Conservation (phyloP, 2,329 filamentous ascomycete genomes). For the Bimuria novae-zelandiae region DNA sequence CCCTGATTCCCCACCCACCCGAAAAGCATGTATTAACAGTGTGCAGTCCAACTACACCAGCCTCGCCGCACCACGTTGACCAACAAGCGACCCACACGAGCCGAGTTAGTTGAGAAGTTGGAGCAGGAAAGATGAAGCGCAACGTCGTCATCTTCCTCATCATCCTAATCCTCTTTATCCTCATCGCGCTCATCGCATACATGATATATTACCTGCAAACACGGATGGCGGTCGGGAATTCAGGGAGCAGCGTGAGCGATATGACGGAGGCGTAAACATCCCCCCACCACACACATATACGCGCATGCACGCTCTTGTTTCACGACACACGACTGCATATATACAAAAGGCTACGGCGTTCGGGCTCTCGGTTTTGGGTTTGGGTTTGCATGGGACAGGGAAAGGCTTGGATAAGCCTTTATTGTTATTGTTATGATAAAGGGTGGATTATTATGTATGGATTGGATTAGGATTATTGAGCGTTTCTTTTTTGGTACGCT, state of each 20-base stretch:
- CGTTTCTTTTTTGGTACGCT: conserved; percentile 2
- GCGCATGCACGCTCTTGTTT: no score
- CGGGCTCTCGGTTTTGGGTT: not conserved
- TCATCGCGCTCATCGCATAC: conserved; percentile 55
- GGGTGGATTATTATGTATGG: not conserved
- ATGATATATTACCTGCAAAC: conserved; percentile 56
- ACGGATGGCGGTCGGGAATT: conserved; percentile 46
- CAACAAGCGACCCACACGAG: not conserved
- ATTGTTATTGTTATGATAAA: not conserved
- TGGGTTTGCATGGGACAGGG: not conserved
- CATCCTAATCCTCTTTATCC: conserved; percentile 58
- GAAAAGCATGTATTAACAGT: no score
- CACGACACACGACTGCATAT: not conserved
- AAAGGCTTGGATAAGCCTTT: not conserved
- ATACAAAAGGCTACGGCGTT: conserved; percentile 3
- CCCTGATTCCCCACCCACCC: no score
- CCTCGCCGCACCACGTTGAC: not conserved
- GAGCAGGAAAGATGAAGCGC: conserved; percentile 52
- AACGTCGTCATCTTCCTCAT: conserved; percentile 59
- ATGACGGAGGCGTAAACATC: conserved; percentile 29
- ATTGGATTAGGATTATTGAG: conserved; percentile 3
- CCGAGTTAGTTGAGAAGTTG: not conserved
- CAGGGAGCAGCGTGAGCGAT: conserved; percentile 35
- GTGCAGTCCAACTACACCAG: not conserved
- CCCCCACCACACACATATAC: not conserved